Evolutionary conservation across 2,329 filamentous ascomycete species (phyloP).

Genomic region (Sclerotinia subarctica): DNA sequence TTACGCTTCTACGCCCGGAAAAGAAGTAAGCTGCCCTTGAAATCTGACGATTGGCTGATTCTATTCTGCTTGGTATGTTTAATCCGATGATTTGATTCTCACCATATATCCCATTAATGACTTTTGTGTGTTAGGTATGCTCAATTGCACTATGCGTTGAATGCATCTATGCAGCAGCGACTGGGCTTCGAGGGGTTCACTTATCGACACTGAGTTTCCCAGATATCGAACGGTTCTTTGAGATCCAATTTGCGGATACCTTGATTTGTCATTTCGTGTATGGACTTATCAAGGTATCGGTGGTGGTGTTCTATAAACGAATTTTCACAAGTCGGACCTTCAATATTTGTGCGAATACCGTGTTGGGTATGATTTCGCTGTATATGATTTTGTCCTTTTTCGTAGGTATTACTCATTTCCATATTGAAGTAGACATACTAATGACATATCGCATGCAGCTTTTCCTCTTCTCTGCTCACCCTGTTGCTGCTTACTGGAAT

Average conservation of each 20-base stretch:
- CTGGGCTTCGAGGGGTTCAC: slow-evolving; percentile 6
- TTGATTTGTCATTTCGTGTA: slow-evolving; percentile 17
- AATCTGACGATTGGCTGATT: slow-evolving; percentile 17
- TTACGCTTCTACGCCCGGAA: slow-evolving; percentile 14
- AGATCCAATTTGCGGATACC: slow-evolving; percentile 9
- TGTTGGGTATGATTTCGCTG: slow-evolving; percentile 7
- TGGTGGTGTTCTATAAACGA: slow-evolving; percentile 13
- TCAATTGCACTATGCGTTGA: neutral
- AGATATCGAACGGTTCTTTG: slow-evolving; percentile 6
- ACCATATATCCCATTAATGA: neutral
- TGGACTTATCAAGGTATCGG: slow-evolving; percentile 17
- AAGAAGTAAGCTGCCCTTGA: slow-evolving; percentile 6
- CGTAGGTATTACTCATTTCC: neutral
- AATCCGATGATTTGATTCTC: neutral
- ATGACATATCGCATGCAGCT: neutral
- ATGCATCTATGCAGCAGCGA: slow-evolving; percentile 11
- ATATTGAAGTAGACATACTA: neutral
- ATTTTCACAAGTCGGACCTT: slow-evolving; percentile 11
- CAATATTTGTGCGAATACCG: slow-evolving; percentile 1
- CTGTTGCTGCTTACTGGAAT: slow-evolving; percentile 6
- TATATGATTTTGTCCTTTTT: slow-evolving; percentile 13
- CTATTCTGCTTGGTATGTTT: slow-evolving; percentile 10
- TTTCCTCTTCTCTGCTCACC: slow-evolving; percentile 4
- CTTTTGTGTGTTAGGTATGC: neutral
- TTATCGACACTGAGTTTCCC: slow-evolving; percentile 7